These are phyloP conservation scores for Apiospora phragmitis DNA, from an alignment of 2,329 filamentous ascomycete genomes.

Conservation along the genomic window DNA sequence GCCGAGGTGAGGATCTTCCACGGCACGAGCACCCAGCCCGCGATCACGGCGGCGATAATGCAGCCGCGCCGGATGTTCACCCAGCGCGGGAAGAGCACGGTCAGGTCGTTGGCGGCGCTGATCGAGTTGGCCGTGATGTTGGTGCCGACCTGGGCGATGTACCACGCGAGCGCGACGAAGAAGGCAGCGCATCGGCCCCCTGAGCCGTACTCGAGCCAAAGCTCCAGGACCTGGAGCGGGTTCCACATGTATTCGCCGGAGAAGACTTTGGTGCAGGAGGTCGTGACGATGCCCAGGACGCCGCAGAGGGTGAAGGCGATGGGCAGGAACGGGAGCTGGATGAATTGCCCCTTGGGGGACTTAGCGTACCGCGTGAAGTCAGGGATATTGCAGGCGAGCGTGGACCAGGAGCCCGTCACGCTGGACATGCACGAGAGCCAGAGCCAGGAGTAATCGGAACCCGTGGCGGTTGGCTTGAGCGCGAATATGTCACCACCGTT, in stretches of 20 bases:
- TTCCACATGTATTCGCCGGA: constrained; percentile 54
- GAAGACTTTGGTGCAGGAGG: constrained; percentile 53
- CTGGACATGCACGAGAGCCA: constrained; percentile 46
- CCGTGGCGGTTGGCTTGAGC: constrained; percentile 33
- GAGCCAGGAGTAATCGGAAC: constrained; percentile 53
- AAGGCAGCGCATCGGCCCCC: constrained; percentile 43
- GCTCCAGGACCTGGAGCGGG: constrained; percentile 44
- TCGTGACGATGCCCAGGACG: constrained; percentile 57
- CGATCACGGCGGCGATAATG: constrained; percentile 52
- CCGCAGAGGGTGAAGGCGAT: constrained; percentile 49
- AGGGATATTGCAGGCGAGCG: constrained; percentile 49
- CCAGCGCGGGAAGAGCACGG: constrained; percentile 52
- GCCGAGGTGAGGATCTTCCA: constrained; percentile 67
- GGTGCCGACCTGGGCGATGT: constrained; percentile 54
- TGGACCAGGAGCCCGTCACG: constrained; percentile 45
- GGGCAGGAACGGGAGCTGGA: constrained; percentile 46
- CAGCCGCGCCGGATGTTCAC: constrained; percentile 59
- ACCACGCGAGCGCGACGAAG: constrained; percentile 53
- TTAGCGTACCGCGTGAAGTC: constrained; percentile 53
- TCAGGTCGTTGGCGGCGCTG: constrained; percentile 56
- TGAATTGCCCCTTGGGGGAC: constrained; percentile 36
- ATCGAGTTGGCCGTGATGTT: constrained; percentile 60
- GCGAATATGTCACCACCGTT: constrained; percentile 43
- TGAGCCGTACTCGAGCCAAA: constrained; percentile 44
- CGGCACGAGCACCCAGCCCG: constrained; percentile 60